These are phyloP conservation scores for Kluyveromyces starmeri DNA, from an alignment of 805 yeast species.

Conservation along the genomic window DNA sequence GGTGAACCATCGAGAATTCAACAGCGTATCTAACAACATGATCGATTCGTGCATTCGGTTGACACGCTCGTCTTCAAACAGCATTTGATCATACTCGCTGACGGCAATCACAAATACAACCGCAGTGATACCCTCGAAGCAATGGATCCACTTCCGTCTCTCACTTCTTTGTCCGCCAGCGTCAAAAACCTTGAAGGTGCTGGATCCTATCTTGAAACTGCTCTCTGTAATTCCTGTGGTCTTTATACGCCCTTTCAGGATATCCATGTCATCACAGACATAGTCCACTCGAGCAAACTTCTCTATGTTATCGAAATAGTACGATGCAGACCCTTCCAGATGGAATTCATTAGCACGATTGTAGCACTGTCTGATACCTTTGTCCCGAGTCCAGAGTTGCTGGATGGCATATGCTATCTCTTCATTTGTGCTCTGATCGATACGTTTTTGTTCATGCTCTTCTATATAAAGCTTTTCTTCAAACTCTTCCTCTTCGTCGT, in stretches of 20 bases:
- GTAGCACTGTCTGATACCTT: conserved; percentile 54
- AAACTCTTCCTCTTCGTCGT: neutral
- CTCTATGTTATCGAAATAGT: conserved; percentile 67
- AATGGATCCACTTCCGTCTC: conserved; percentile 89
- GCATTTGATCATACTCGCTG: conserved; percentile 84
- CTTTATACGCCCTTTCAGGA: conserved; percentile 82
- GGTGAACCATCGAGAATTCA: conserved; percentile 78
- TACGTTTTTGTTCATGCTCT: neutral
- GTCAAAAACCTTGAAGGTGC: conserved; percentile 71
- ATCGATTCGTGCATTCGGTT: conserved; percentile 89
- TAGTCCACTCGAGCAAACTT: conserved; percentile 59
- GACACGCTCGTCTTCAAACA: conserved; percentile 82
- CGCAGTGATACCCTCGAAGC: conserved; percentile 84
- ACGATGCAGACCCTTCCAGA: conserved; percentile 72
- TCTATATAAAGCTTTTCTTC: neutral
- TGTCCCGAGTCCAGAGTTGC: conserved; percentile 60
- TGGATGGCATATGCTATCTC: conserved; percentile 65
- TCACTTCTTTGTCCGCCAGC: conserved; percentile 96
- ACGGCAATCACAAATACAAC: conserved; percentile 83
- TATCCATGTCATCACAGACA: conserved; percentile 71
- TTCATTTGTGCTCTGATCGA: conserved; percentile 26
- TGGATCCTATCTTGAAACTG: conserved; percentile 56
- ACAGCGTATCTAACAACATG: conserved; percentile 69
- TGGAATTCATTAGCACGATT: conserved; percentile 68
- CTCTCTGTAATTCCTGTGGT: conserved; percentile 95